Evolutionary conservation across 495 filamentous ascomycete genomes (phyloP), one percentile per base, ranked within the genome.

Genomic region (Hypoxylon subgilvum): DNA sequence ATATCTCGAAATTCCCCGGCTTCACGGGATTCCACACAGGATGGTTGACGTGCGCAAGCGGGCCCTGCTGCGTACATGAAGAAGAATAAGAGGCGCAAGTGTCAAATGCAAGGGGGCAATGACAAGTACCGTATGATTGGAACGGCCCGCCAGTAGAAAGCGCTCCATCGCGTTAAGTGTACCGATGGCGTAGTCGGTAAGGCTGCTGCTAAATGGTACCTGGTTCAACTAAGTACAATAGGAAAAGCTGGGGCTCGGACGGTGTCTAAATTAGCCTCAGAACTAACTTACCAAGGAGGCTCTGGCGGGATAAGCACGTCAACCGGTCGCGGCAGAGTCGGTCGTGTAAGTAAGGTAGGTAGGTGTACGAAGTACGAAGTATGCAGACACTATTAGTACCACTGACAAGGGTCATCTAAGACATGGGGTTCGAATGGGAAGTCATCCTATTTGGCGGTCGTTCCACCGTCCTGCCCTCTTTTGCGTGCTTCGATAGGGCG

Each of bases 391-490:
- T 55, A 64, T 59, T 64, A n/a, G n/a, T n/a, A 59, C 50, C 49
- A 64, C 61, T 47, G 58, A 38, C 61, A 64, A 64, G 61, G 61
- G 45, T 64, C 61, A 51, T 55, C 38, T 59, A 64, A 64, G 61
- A 64, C 61, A 64, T 54, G 61, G 61, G n/a, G 54, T 64, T 59
- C 45, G 47, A 50, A 44, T 50, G 55, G 61, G 61, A 58, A 59
- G 61, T 25, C 61, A 59, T 64, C 61, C 61, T 64, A 64, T 64
- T 64, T 64, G 61, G 61, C 49, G 44, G 50, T 54, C 45, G 50
- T 50, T 46, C 61, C 45, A 47, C 45, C 45, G 36, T 54, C 51
- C 54, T 55, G 54, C 39, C 25, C 36, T 58, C 48, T 49, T 57
- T 57, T 52, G 40, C 50, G 39, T 36, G 43, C 39, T 54, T 59